Conservation (phyloP, 169 alveolate genomes). For the Cryptosporidium baileyi region DNA sequence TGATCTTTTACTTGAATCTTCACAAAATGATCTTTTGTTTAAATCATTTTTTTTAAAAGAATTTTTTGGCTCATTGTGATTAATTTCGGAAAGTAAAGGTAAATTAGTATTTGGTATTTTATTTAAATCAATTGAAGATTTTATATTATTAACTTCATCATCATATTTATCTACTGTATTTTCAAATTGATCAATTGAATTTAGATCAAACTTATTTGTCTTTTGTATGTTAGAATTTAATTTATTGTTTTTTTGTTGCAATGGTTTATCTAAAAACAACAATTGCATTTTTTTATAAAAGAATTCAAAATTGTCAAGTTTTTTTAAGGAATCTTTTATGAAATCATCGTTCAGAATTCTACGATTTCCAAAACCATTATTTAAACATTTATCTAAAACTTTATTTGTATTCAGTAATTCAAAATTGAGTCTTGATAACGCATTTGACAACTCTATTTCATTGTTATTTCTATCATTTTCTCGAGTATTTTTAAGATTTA, state of each 20-base stretch:
- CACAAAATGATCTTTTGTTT: not conserved
- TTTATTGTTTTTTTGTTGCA: too few relatives aligned
- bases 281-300: slow-evolving; percentile 2
- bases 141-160: not conserved
- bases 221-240: too few relatives aligned
- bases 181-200: not conserved
- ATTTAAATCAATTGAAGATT: not conserved
- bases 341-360: not conserved
- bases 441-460: not conserved
- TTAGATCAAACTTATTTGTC: too few relatives aligned
- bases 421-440: slow-evolving; percentile 11
- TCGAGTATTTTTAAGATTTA: not conserved
- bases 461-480: not conserved
- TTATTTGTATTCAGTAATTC: slow-evolving; percentile 7
- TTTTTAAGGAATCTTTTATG: not conserved
- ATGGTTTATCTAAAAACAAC: not conserved
- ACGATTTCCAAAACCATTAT: not conserved
- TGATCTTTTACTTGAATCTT: not conserved
- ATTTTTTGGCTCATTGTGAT: too few relatives aligned
- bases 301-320: slow-evolving; percentile 1
- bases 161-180: not conserved
- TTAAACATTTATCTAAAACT: not conserved
- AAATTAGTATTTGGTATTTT: slow-evolving; percentile 51
- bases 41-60: too few relatives aligned
- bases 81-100: not conserved